These are phyloP conservation scores for Puccinia novopanici DNA, from an alignment of 1,284 basidiomycete species.

Conservation along the genomic window DNA sequence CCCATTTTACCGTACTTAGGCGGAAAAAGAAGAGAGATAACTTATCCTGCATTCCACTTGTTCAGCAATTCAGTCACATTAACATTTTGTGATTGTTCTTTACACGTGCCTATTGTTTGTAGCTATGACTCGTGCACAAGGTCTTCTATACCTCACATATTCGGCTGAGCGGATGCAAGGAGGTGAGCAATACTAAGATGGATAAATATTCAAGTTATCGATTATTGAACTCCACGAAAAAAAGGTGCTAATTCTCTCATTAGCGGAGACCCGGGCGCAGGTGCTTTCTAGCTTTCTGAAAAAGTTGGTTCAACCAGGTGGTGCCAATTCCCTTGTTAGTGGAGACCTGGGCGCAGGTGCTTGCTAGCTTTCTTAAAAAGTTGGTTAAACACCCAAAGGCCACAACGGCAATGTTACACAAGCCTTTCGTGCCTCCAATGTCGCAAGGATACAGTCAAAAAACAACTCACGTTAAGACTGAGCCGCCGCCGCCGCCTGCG, in stretches of 20 bases:
- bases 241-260: not conserved
- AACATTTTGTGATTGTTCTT: not conserved
- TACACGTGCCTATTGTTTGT: slow-evolving; percentile 78
- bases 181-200: slow-evolving; percentile 50
- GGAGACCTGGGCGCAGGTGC: no score
- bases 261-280: slow-evolving; percentile 33
- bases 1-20: slow-evolving; percentile 69
- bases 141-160: slow-evolving; percentile 70
- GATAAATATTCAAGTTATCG: not conserved
- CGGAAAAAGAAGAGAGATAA: slow-evolving; percentile 79
- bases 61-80: not conserved
- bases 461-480: not conserved
- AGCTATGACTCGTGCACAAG: slow-evolving; percentile 83
- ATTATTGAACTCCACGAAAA: no score
- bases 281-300: slow-evolving; percentile 30
- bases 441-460: not conserved
- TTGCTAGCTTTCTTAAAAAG: not conserved
- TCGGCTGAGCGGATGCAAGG: slow-evolving; percentile 54
- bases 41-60: slow-evolving; percentile 47
- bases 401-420: not conserved
- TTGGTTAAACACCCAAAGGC: not conserved
- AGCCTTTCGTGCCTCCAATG: slow-evolving; percentile 13
- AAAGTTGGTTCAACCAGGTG: not conserved
- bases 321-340: no score
- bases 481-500: not conserved